Evolutionary conservation across 768 basidiomycete species (phyloP).

Genomic region (Russula abietina): DNA sequence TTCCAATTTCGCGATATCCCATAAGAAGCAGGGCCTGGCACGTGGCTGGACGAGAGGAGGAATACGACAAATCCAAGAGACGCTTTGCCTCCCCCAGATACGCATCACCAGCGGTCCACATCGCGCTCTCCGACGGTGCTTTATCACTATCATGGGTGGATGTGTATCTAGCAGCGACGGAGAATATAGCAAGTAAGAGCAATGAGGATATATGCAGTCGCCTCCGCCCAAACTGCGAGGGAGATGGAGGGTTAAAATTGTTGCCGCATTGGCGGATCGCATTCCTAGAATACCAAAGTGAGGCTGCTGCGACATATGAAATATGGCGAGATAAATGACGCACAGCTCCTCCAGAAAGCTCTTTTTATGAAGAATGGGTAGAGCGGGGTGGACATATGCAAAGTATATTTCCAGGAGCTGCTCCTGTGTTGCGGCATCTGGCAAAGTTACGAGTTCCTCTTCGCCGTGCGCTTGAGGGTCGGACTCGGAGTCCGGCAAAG

Average conservation of each 20-base stretch:
- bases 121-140: slow-evolving; percentile 44
- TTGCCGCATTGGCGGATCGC: slow-evolving; percentile 29
- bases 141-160: slow-evolving; percentile 28
- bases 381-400: slow-evolving; percentile 68
- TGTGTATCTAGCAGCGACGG: slow-evolving; percentile 72
- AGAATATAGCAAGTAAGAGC: slow-evolving; percentile 77
- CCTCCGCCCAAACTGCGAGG: slow-evolving; percentile 38
- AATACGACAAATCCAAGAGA: slow-evolving; percentile 60
- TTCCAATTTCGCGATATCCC: slow-evolving; percentile 81
- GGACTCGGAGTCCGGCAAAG: slow-evolving; percentile 33
- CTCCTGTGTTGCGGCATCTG: slow-evolving; percentile 53
- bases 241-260: slow-evolving; percentile 25
- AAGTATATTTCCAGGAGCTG: slow-evolving; percentile 74
- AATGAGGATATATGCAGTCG: slow-evolving; percentile 52
- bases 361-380: slow-evolving; percentile 72
- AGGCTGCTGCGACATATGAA: neutral
- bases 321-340: slow-evolving; percentile 15
- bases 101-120: slow-evolving; percentile 78
- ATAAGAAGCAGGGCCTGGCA: slow-evolving; percentile 76
- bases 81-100: slow-evolving; percentile 63
- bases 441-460: slow-evolving; percentile 42
- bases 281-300: slow-evolving; percentile 2
- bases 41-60: slow-evolving; percentile 65
- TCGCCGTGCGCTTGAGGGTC: slow-evolving; percentile 33
- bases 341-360: slow-evolving; percentile 60